Conservation (phyloP, 208 protist genomes). For the Acanthamoeba sp. region DNA sequence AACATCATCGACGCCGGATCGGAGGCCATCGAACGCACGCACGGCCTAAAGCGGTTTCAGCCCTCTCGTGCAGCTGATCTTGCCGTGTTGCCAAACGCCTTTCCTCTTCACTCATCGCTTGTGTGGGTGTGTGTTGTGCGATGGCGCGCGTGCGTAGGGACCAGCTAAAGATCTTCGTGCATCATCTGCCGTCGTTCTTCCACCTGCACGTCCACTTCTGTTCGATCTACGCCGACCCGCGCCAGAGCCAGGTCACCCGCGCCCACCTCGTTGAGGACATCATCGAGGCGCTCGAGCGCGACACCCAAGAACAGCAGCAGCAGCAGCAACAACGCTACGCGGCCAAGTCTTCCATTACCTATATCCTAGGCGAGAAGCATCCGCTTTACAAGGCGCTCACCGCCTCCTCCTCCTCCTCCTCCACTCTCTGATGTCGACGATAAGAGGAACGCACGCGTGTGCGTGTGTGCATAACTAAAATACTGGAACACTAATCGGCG, state of each 20-base stretch:
- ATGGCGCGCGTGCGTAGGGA: neutral
- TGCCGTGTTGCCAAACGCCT: too few relatives aligned
- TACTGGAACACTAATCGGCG: too few relatives aligned
- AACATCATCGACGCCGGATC: neutral
- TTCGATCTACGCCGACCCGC: neutral
- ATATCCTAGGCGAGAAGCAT: neutral
- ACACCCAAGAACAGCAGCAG: too few relatives aligned
- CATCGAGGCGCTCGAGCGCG: conserved; percentile 21
- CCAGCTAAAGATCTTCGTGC: conserved; percentile 34
- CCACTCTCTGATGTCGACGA: too few relatives aligned
- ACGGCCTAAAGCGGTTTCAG: neutral
- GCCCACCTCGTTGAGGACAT: conserved; percentile 47
- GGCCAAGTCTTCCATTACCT: neutral
- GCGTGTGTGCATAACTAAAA: too few relatives aligned
- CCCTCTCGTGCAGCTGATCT: too few relatives aligned
- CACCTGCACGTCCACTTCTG: conserved; percentile 56
- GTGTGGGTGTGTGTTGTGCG: too few relatives aligned
- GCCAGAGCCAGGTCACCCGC: neutral
- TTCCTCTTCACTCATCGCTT: neutral
- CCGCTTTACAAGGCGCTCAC: neutral
- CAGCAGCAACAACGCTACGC: neutral
- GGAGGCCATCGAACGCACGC: neutral
- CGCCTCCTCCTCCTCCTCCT: too few relatives aligned
- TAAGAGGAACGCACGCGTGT: too few relatives aligned
- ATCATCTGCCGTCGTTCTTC: conserved; percentile 59